phyloP scores from a whole-genome alignment of 306 rosid species.

The apple (Malus domestica) region DNA sequence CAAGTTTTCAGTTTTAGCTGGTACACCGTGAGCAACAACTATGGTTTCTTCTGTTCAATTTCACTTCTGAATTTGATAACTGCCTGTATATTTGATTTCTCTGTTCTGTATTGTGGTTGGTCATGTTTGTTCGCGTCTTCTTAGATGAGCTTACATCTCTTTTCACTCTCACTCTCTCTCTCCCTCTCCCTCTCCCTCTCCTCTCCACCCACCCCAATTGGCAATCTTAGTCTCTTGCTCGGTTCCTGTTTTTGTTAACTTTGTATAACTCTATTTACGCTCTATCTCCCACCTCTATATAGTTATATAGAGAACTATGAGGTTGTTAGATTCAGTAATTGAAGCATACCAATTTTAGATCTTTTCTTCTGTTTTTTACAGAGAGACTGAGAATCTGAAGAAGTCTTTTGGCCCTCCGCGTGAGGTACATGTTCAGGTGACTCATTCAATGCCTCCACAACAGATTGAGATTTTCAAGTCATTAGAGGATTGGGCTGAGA shows the following conservation, averaged over 20 bases:
- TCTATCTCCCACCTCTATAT: neutral
- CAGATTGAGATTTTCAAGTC: slow-evolving; percentile 46
- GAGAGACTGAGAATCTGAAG: slow-evolving; percentile 26
- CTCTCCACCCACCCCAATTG: neutral
- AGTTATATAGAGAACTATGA: neutral
- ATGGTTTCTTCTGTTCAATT: neutral
- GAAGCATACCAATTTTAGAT: neutral
- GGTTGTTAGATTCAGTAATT: neutral
- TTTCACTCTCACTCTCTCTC: neutral
- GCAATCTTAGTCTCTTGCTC: neutral
- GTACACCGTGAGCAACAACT: neutral
- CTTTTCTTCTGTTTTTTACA: slow-evolving; percentile 9
- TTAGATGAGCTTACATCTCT: neutral
- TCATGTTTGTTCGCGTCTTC: slow-evolving; percentile 13
- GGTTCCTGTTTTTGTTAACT: neutral
- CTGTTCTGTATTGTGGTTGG: neutral
- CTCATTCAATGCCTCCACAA: slow-evolving; percentile 52
- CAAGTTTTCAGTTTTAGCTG: neutral
- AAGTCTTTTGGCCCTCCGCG: slow-evolving; percentile 31
- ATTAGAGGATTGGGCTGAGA: slow-evolving; percentile 44
- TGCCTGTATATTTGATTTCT: slow-evolving; percentile 12
- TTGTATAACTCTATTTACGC: neutral
- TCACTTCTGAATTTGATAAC: slow-evolving; percentile 7
- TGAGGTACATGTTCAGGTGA: slow-evolving; percentile 39
- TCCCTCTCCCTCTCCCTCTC: neutral